Conservation (phyloP, 108 stramenopile genomes). For the Schizochytrium sp. region DNA sequence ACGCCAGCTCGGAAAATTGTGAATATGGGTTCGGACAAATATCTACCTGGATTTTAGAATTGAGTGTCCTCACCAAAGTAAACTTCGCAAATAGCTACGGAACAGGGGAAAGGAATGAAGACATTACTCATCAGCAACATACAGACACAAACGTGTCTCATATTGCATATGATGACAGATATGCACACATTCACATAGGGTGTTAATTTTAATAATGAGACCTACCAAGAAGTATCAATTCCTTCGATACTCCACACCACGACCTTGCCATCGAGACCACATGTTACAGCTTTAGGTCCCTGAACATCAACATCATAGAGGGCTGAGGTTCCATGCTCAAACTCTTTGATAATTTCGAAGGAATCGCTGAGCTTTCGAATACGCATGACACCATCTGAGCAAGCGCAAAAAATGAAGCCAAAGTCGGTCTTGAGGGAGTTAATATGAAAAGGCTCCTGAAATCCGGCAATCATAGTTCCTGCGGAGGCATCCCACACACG, state of each 20-base stretch:
- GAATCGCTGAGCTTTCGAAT: not conserved
- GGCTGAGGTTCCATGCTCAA: not conserved
- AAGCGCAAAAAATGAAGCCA: conserved; percentile 53
- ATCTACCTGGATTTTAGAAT: too few species aligned
- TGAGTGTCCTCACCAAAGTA: too few species aligned
- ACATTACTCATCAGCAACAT: too few species aligned
- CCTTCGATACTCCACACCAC: conserved; percentile 12
- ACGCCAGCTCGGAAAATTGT: too few species aligned
- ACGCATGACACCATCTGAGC: conserved; percentile 33
- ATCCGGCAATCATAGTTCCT: not conserved
- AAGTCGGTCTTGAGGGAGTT: conserved; percentile 49
- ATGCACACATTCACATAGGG: too few species aligned
- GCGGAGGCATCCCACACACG: not conserved
- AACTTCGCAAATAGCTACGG: too few species aligned
- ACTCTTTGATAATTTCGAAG: conserved; percentile 11
- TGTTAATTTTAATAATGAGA: too few species aligned
- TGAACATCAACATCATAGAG: conserved; percentile 54
- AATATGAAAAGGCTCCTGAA: conserved; percentile 44
- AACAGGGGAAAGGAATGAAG: too few species aligned
- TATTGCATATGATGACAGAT: too few species aligned
- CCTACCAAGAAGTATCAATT: not conserved
- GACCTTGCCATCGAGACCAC: conserved; percentile 18
- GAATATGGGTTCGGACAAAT: too few species aligned
- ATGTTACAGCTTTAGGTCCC: conserved; percentile 23
- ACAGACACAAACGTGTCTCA: too few species aligned